Evolutionary conservation across 805 yeast species (phyloP).

Genomic region (Maudiozyma barnettii): DNA sequence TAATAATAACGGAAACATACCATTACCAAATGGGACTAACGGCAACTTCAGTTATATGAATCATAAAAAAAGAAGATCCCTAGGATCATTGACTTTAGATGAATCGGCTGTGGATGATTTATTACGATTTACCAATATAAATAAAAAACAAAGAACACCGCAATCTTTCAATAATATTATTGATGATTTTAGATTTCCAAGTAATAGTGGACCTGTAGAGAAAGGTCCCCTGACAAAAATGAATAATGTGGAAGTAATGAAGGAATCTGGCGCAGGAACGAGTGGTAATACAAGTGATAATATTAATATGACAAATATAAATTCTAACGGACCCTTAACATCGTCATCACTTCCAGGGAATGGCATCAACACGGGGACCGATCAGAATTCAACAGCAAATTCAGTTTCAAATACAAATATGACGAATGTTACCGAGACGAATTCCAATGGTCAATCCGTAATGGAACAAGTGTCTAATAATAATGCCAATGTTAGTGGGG

Average conservation of each 20-base stretch:
- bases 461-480: not conserved
- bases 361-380: not conserved
- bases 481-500: not conserved
- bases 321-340: not conserved
- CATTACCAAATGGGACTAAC: not conserved
- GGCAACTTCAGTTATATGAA: conserved; percentile 2
- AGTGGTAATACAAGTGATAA: not conserved
- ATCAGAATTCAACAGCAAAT: not conserved
- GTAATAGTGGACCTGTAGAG: not conserved
- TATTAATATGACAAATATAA: not conserved
- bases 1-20: not conserved
- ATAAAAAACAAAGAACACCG: conserved; percentile 12
- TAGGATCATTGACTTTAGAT: conserved; percentile 22
- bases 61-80: conserved; percentile 19
- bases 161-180: not conserved
- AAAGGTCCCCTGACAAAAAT: not conserved
- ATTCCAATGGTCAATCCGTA: not conserved
- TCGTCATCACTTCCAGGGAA: not conserved
- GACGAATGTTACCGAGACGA: not conserved
- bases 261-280: not conserved
- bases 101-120: conserved; percentile 26
- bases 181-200: conserved; percentile 3
- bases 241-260: not conserved
- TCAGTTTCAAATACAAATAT: not conserved
- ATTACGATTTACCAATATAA: conserved; percentile 19